Evolutionary conservation across 1,139 yeast species (phyloP).

Genomic region (Pichia sp.): DNA sequence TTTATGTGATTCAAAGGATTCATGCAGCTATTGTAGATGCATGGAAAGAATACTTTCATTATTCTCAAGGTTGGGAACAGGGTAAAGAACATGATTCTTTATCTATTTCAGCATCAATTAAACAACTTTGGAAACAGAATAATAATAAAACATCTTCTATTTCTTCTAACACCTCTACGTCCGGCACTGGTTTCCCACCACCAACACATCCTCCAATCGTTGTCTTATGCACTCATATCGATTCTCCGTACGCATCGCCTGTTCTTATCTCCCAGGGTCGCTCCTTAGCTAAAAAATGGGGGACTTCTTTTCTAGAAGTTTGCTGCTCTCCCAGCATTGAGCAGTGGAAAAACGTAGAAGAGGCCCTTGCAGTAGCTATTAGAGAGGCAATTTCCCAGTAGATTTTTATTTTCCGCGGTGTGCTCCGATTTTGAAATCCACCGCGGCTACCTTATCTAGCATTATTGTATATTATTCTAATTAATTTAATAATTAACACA

Average conservation of each 20-base stretch:
- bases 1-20: slow-evolving; percentile 42
- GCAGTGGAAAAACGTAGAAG: slow-evolving; percentile 45
- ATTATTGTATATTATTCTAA: too few relatives aligned
- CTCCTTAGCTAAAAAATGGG: slow-evolving; percentile 52
- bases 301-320: slow-evolving; percentile 55
- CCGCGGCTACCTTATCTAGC: too few relatives aligned
- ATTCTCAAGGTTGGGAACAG: slow-evolving; percentile 47
- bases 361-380: slow-evolving; percentile 47
- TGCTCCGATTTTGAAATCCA: too few relatives aligned
- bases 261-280: slow-evolving; percentile 49
- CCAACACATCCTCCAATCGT: slow-evolving; percentile 50
- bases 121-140: slow-evolving; percentile 46
- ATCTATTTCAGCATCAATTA: slow-evolving; percentile 51
- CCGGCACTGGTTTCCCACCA: neutral
- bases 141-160: too few relatives aligned
- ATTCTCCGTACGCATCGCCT: slow-evolving; percentile 54
- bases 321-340: slow-evolving; percentile 40
- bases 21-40: slow-evolving; percentile 59
- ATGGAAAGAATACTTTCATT: slow-evolving; percentile 60
- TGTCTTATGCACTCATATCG: slow-evolving; percentile 56
- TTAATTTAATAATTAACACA: too few relatives aligned
- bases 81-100: slow-evolving; percentile 64
- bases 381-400: slow-evolving; percentile 42
- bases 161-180: too few relatives aligned
- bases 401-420: neutral